Base-by-base conservation (phyloP, 108 stramenopile genomes). In the Discostella pseudostelligera region DNA sequence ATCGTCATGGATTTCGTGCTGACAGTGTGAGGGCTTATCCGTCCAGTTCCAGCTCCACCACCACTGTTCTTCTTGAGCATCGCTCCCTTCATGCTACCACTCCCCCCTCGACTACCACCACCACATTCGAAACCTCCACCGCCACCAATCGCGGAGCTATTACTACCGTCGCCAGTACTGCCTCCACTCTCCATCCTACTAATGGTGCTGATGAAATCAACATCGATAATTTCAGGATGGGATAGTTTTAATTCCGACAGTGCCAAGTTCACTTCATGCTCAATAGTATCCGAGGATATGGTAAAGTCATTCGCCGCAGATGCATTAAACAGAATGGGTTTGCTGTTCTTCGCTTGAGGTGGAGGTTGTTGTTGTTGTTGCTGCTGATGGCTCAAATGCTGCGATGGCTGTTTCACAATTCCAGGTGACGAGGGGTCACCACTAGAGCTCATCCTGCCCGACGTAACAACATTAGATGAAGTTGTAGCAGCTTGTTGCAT, bases 241-340 rank as follows among this genome's bases (percentile, higher is more conserved):
- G 68, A 53, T 25, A 78, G 68, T 26, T 79, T 81, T 43, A 93
- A 63, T 21, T 84, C 88, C 46, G 79, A 65, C 73, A 93, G 73
- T 42, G 91, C 88, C 11, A 78, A 61, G 62, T 79, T 82, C 12
- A 93, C 87, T 62, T 89, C 86, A 21, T 76, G 59, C 43, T 93
- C 84, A 8, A 93, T 72, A 56, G 83, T 12, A n/a, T 43, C 42
- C 1, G 42, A n/a, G 53, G 53, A 54, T 16, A 36, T 12, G 32
- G 21, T 50, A 25, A 22, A 21, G 21, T 32, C 32, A 32, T 32
- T 32, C 4, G 5, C 32, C 3, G 32, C 32, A 32, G 32, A 32
- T 32, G 32, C 5, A 5, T 5, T 4, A 32, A 32, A 32, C 5
- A 32, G 32, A 32, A 32, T 5, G 5, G 32, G 32, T n/a, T n/a